Evolutionary conservation across 768 basidiomycete genomes (phyloP).

Genomic region (Xerocomus spinulosus): DNA sequence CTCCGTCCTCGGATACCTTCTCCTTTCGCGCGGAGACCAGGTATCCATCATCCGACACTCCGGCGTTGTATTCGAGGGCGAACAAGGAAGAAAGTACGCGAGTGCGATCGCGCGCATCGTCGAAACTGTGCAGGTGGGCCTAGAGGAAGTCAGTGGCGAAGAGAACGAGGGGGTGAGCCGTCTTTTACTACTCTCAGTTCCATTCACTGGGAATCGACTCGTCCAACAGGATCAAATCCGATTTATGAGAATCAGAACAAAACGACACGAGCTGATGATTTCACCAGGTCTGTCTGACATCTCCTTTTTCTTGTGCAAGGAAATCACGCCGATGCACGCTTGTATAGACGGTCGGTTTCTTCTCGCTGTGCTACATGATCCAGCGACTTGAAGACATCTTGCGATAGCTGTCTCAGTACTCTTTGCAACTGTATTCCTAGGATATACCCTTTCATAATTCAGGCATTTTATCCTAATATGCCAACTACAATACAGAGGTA

Average conservation of each 20-base stretch:
- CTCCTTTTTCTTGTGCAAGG: not conserved
- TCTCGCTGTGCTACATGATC: constrained; percentile 80
- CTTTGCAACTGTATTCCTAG: constrained; percentile 14
- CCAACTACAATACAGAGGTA: constrained; percentile 4
- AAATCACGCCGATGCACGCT: not conserved
- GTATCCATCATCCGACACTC: constrained; percentile 80
- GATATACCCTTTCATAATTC: constrained; percentile 8
- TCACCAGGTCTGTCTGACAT: constrained; percentile 73
- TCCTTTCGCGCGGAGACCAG: constrained; percentile 68
- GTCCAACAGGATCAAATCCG: constrained; percentile 71
- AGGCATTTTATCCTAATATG: not conserved
- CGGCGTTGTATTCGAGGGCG: constrained; percentile 82
- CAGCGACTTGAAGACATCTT: constrained; percentile 48
- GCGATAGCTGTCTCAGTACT: not conserved
- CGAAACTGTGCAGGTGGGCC: constrained; percentile 67
- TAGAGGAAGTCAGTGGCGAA: constrained; percentile 70
- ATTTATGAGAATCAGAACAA: constrained; percentile 89
- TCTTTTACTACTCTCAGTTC: not conserved
- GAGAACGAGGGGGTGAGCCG: constrained; percentile 54
- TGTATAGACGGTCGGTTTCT: constrained; percentile 69
- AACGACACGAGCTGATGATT: constrained; percentile 90
- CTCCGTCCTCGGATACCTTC: constrained; percentile 82
- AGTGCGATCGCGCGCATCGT: constrained; percentile 70
- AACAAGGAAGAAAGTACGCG: constrained; percentile 75
- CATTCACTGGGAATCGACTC: not conserved